These are phyloP conservation scores for Ophiosphaerella narmari DNA, from an alignment of 2,329 filamentous ascomycete genomes.

Conservation along the genomic window DNA sequence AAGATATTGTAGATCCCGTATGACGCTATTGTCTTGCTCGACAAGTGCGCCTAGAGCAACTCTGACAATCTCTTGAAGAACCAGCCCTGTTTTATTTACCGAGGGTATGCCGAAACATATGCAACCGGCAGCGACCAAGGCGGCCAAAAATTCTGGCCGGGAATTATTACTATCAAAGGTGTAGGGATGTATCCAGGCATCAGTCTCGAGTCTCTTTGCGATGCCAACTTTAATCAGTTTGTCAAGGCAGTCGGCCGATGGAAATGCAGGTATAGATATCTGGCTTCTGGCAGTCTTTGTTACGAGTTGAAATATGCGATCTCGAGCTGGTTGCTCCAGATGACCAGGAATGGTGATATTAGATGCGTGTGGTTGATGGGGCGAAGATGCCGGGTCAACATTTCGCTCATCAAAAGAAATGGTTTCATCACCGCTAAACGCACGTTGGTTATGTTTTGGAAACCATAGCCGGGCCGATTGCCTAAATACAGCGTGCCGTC, in stretches of 20 bases:
- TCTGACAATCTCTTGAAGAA: conserved; percentile 37
- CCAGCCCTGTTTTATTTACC: conserved; percentile 35
- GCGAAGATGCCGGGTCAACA: conserved; percentile 33
- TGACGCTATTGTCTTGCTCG: conserved; percentile 37
- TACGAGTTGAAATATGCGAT: conserved; percentile 38
- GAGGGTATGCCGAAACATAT: conserved; percentile 39
- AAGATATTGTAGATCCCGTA: conserved; percentile 55
- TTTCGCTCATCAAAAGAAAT: conserved; percentile 32
- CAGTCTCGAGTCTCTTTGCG: conserved; percentile 36
- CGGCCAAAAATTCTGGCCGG: conserved; percentile 32
- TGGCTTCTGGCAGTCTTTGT: conserved; percentile 33
- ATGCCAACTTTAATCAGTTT: conserved; percentile 39
- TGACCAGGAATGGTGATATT: conserved; percentile 28
- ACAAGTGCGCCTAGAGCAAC: conserved; percentile 30
- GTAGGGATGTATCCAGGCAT: conserved; percentile 42
- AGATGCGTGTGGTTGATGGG: conserved; percentile 31
- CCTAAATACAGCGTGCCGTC: conserved; percentile 19
- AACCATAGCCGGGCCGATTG: conserved; percentile 30
- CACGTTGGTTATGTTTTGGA: conserved; percentile 32
- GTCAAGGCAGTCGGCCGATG: conserved; percentile 33
- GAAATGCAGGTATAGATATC: conserved; percentile 36
- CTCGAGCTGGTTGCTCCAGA: conserved; percentile 23
- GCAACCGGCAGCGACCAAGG: conserved; percentile 37
- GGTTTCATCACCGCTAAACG: conserved; percentile 34
- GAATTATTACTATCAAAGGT: conserved; percentile 29